A percentile compares a stretch with the other conserved stretches of the same genome.
Evolutionary conservation across 2,329 filamentous ascomycete genomes (phyloP).

Genomic region (Aureobasidium lini): DNA sequence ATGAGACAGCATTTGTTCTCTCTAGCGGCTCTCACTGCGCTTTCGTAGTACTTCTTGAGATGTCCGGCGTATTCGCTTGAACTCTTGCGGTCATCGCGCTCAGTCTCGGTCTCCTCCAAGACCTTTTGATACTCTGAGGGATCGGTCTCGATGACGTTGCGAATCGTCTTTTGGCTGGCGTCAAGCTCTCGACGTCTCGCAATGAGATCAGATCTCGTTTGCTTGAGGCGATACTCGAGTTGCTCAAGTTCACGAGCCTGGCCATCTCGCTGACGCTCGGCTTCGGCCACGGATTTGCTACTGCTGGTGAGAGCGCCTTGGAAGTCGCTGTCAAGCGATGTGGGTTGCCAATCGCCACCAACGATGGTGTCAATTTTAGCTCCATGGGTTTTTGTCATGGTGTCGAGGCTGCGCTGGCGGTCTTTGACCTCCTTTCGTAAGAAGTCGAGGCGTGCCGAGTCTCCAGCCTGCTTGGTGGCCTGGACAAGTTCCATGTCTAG

Average conservation of each 20-base stretch:
- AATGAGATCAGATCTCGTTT: constrained; percentile 54
- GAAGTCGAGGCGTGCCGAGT: constrained; percentile 76
- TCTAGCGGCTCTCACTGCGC: constrained; percentile 58
- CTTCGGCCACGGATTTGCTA: constrained; percentile 51
- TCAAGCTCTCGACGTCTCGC: constrained; percentile 57
- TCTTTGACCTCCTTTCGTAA: constrained; percentile 73
- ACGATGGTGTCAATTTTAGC: constrained; percentile 61
- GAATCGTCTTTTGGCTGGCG: constrained; percentile 50
- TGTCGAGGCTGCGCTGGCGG: constrained; percentile 66
- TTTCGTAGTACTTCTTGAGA: constrained; percentile 47
- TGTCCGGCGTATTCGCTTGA: constrained; percentile 50
- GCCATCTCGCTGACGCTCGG: constrained; percentile 63
- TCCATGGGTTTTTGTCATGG: constrained; percentile 66
- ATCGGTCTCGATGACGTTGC: constrained; percentile 46
- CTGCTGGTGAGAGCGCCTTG: constrained; percentile 55
- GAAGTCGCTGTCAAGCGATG: constrained; percentile 63
- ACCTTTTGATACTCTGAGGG: constrained; percentile 44
- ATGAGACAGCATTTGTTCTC: constrained; percentile 67
- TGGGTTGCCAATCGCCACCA: constrained; percentile 58
- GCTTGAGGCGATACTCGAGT: constrained; percentile 64
- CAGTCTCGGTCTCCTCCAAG: constrained; percentile 44
- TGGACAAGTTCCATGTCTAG: constrained; percentile 76
- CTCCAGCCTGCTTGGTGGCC: constrained; percentile 70
- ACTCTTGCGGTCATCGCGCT: constrained; percentile 58
- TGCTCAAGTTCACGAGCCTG: constrained; percentile 67